Evolutionary conservation across 768 basidiomycete species (phyloP).

Genomic region (Russula sp.): DNA sequence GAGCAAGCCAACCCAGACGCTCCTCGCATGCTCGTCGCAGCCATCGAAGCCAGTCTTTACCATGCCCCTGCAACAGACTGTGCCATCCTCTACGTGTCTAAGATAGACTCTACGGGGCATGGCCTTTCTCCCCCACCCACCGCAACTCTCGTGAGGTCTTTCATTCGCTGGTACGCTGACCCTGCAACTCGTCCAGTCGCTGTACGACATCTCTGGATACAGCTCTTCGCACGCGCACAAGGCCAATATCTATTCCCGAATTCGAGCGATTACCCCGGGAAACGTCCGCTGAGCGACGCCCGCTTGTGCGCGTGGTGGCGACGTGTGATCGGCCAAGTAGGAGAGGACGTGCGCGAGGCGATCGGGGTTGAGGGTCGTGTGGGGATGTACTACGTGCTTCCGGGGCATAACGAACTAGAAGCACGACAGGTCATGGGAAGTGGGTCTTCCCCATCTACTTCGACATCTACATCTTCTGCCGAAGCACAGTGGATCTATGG

Average conservation of each 20-base stretch:
- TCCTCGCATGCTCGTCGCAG: slow-evolving; percentile 65
- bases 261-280: slow-evolving; percentile 64
- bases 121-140: slow-evolving; percentile 63
- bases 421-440: slow-evolving; percentile 55
- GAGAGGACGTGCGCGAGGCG: slow-evolving; percentile 37
- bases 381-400: slow-evolving; percentile 60
- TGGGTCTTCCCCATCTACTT: slow-evolving; percentile 33
- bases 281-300: slow-evolving; percentile 72
- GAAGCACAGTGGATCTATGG: slow-evolving; percentile 63
- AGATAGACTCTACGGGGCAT: slow-evolving; percentile 92
- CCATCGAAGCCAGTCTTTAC: slow-evolving; percentile 51
- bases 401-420: slow-evolving; percentile 66
- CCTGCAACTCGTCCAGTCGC: slow-evolving; percentile 35
- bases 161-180: slow-evolving; percentile 43
- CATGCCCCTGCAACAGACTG: slow-evolving; percentile 20
- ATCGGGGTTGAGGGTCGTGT: slow-evolving; percentile 35
- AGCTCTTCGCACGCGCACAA: slow-evolving; percentile 67
- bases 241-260: slow-evolving; percentile 93
- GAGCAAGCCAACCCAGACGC: slow-evolving; percentile 52
- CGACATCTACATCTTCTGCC: slow-evolving; percentile 24
- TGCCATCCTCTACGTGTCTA: slow-evolving; percentile 67
- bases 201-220: slow-evolving; percentile 20
- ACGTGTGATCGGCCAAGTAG: slow-evolving; percentile 59
- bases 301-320: slow-evolving; percentile 94
- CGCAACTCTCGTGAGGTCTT: slow-evolving; percentile 57